Evolutionary conservation across 1,284 basidiomycete species (phyloP).

Genomic region (Neolentinus lepideus): DNA sequence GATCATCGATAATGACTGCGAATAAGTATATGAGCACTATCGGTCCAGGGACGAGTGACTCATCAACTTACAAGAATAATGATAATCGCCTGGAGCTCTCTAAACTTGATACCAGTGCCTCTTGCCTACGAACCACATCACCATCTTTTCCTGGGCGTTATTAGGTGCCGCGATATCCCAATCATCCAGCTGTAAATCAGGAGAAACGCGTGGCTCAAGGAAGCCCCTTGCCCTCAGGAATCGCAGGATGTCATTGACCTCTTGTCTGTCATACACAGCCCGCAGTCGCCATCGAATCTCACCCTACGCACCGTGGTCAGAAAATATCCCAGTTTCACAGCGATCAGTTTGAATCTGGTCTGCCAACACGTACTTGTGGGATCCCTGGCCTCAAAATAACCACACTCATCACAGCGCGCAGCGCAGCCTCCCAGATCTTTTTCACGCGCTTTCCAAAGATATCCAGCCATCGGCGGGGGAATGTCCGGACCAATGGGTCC

Average conservation of each 20-base stretch:
- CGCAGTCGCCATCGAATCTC: slow-evolving; percentile 63
- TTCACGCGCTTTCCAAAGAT: slow-evolving; percentile 53
- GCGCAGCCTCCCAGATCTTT: slow-evolving; percentile 63
- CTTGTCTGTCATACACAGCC: slow-evolving; percentile 67
- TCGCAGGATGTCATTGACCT: slow-evolving; percentile 58
- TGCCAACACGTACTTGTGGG: slow-evolving; percentile 46
- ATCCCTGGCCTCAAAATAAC: slow-evolving; percentile 69
- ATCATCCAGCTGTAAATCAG: not conserved
- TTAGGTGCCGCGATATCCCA: slow-evolving; percentile 24
- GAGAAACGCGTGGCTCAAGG: slow-evolving; percentile 26
- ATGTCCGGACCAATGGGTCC: slow-evolving; percentile 34
- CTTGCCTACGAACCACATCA: slow-evolving; percentile 37
- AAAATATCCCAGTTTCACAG: not conserved
- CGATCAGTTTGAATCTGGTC: not conserved
- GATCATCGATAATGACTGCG: not conserved
- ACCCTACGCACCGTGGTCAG: slow-evolving; percentile 30
- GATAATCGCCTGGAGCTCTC: not conserved
- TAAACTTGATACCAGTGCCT: slow-evolving; percentile 48
- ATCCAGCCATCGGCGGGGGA: slow-evolving; percentile 75
- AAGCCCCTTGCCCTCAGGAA: slow-evolving; percentile 45
- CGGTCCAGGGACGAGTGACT: not conserved
- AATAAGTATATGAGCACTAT: not conserved
- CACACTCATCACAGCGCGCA: slow-evolving; percentile 59
- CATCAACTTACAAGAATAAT: not conserved
- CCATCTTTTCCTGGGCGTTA: slow-evolving; percentile 40